A percentile compares a stretch with the other conserved stretches of the same genome.
These are phyloP conservation scores for Peterozyma xylosa DNA, from an alignment of 805 yeast genomes.

Conservation along the genomic window DNA sequence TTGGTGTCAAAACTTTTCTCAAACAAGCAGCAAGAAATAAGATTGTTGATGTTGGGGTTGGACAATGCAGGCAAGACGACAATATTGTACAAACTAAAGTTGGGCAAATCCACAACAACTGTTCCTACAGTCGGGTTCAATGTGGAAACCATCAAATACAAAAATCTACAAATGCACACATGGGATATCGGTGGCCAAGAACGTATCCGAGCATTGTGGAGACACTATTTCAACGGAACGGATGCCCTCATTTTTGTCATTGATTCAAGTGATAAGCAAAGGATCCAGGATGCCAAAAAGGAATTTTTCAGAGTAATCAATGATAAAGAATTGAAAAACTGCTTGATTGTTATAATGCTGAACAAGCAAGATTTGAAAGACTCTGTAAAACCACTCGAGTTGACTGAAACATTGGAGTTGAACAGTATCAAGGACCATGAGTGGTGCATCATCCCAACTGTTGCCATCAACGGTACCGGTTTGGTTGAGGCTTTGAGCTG, in stretches of 20 bases:
- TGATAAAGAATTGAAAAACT: constrained; percentile 79
- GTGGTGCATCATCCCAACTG: constrained; percentile 90
- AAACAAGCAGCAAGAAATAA: constrained; percentile 15
- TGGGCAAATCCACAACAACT: constrained; percentile 68
- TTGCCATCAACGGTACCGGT: constrained; percentile 87
- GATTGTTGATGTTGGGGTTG: constrained; percentile 83
- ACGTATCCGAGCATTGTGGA: constrained; percentile 86
- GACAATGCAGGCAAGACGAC: constrained; percentile 94
- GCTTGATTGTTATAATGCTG: constrained; percentile 77
- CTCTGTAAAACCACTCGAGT: constrained; percentile 71
- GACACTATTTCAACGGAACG: constrained; percentile 91
- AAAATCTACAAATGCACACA: constrained; percentile 76
- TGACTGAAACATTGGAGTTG: constrained; percentile 66
- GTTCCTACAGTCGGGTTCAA: constrained; percentile 95
- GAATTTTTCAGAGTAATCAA: constrained; percentile 72
- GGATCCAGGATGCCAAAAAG: constrained; percentile 70
- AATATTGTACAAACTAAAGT: constrained; percentile 73
- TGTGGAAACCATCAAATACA: constrained; percentile 78
- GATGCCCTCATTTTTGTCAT: constrained; percentile 88
- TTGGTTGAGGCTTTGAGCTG: constrained; percentile 81
- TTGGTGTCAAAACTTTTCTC: constrained; percentile 4
- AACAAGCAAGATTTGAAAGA: constrained; percentile 77
- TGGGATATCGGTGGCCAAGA: constrained; percentile 98
- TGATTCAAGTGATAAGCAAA: constrained; percentile 66
- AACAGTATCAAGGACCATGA: constrained; percentile 55